These are phyloP conservation scores for Cudoniella acicularis DNA, from an alignment of 495 filamentous ascomycete species.

Conservation along the genomic window DNA sequence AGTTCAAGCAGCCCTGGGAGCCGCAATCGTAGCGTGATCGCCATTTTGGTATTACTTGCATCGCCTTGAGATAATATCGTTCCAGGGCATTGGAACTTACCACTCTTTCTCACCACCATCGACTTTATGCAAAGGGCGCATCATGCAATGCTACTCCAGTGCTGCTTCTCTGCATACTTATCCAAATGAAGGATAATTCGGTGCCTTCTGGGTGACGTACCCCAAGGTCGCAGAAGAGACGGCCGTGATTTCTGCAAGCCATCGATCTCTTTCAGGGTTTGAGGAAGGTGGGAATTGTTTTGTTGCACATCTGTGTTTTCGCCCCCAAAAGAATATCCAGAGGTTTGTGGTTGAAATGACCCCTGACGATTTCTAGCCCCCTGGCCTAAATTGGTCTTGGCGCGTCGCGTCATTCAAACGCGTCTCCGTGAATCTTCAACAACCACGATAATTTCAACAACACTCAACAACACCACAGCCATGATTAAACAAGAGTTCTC, in stretches of 20 bases:
- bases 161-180: neutral
- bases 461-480: constrained; percentile 23
- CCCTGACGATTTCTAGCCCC: neutral
- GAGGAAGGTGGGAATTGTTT: neutral
- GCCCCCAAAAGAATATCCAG: no score
- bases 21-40: no score
- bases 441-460: constrained; percentile 1
- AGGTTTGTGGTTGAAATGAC: no score
- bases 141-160: neutral
- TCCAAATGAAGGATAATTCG: neutral
- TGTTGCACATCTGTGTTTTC: neutral
- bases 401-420: constrained; percentile 29
- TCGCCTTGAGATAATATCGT: no score
- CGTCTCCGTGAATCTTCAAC: neutral
- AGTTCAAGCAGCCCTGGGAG: no score
- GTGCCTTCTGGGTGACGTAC: neutral
- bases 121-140: no score
- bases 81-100: no score
- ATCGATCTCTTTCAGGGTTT: neutral
- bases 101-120: no score
- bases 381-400: constrained; percentile 1
- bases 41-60: neutral
- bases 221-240: neutral
- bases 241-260: neutral
- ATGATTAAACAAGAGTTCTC: constrained; percentile 73